Evolutionary conservation across 805 yeast genomes (phyloP).

Genomic region (Candida koratica): DNA sequence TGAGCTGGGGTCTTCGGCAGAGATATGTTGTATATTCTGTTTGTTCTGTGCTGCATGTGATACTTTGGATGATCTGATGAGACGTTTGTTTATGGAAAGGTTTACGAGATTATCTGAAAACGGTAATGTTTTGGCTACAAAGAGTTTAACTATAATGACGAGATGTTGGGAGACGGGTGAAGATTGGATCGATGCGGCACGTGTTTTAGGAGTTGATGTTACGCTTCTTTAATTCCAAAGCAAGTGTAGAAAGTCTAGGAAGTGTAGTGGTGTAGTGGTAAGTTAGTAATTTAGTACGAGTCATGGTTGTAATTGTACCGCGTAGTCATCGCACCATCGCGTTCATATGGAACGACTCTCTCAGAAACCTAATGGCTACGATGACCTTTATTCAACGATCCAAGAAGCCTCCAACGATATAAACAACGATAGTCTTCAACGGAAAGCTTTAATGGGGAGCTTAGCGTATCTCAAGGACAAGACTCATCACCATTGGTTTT

Average conservation of each 20-base stretch:
- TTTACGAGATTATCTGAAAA: conserved; percentile 38
- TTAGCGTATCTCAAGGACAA: conserved; percentile 20
- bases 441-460: conserved; percentile 15
- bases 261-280: neutral
- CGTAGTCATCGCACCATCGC: too few relatives aligned
- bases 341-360: neutral
- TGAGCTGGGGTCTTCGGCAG: conserved; percentile 46
- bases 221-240: too few relatives aligned
- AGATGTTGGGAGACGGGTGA: conserved; percentile 52
- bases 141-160: conserved; percentile 46
- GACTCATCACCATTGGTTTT: conserved; percentile 48
- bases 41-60: conserved; percentile 60
- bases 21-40: conserved; percentile 53
- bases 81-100: conserved; percentile 37
- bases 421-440: conserved; percentile 2
- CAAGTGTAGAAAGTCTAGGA: neutral
- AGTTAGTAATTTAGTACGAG: neutral
- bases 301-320: neutral
- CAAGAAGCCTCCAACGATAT: conserved; percentile 2
- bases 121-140: conserved; percentile 43
- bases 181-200: conserved; percentile 50
- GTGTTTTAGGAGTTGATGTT: conserved; percentile 38
- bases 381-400: conserved; percentile 7
- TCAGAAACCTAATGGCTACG: conserved; percentile 5
- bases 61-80: conserved; percentile 31